phyloP scores from a whole-genome alignment of 2,329 filamentous ascomycete genomes.

The Nemania bipapillata region DNA sequence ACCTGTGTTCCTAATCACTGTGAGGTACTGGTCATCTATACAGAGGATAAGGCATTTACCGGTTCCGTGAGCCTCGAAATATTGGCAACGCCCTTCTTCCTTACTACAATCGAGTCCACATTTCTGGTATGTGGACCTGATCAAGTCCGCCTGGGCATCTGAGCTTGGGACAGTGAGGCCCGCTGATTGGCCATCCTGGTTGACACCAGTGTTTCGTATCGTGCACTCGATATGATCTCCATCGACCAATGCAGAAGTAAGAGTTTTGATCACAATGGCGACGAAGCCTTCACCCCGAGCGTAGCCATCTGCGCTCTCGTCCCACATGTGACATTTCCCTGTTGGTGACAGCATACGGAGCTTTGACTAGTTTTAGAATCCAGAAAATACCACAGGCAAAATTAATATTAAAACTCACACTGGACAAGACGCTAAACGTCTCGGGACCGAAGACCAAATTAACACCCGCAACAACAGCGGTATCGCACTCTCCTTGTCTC shows the following conservation, averaged over 20 bases:
- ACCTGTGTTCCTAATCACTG: slow-evolving; percentile 43
- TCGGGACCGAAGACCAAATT: slow-evolving; percentile 18
- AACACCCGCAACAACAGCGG: slow-evolving; percentile 10
- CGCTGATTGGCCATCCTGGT: slow-evolving; percentile 41
- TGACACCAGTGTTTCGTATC: slow-evolving; percentile 29
- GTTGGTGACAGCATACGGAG: slow-evolving; percentile 25
- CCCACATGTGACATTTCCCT: slow-evolving; percentile 30
- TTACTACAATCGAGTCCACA: slow-evolving; percentile 35
- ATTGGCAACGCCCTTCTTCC: slow-evolving; percentile 31
- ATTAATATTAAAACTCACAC: too few relatives aligned
- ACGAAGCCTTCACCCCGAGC: slow-evolving; percentile 27
- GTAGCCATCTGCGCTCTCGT: slow-evolving; percentile 25
- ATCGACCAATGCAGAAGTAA: slow-evolving; percentile 45
- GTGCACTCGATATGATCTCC: slow-evolving; percentile 44
- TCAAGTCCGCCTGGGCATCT: slow-evolving; percentile 38
- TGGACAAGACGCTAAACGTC: too few relatives aligned
- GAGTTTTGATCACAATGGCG: slow-evolving; percentile 48
- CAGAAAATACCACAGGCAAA: too few relatives aligned
- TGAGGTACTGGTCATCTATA: too few relatives aligned
- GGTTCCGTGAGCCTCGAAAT: slow-evolving; percentile 46
- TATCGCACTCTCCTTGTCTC: slow-evolving; percentile 4
- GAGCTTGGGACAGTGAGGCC: slow-evolving; percentile 37
- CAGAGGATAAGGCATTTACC: too few relatives aligned
- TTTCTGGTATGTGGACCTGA: slow-evolving; percentile 36
- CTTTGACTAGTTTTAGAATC: too few relatives aligned